Conservation (phyloP, 305 asterid species). For the Coffea humblotiana region DNA sequence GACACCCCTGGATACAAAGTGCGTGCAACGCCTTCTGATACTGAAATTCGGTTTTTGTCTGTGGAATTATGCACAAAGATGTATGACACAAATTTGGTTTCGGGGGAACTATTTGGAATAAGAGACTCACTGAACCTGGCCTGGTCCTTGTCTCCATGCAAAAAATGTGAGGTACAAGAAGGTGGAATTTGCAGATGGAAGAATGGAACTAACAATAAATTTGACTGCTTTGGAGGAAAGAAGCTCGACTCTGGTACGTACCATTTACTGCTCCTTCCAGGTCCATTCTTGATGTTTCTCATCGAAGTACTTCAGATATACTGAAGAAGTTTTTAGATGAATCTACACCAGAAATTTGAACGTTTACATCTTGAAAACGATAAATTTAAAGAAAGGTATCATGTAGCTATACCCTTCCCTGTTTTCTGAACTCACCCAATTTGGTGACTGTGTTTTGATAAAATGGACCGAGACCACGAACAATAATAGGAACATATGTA, state of each 20-base stretch:
- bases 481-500: too few relatives aligned
- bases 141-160: conserved; percentile 3
- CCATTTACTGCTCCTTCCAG: too few relatives aligned
- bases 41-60: background rate
- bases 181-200: conserved; percentile 13
- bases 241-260: background rate
- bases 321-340: too few relatives aligned
- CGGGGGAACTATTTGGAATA: background rate
- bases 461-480: too few relatives aligned
- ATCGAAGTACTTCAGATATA: too few relatives aligned
- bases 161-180: background rate
- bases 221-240: background rate
- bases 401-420: too few relatives aligned
- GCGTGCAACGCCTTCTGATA: background rate
- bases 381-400: too few relatives aligned
- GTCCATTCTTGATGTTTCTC: background rate
- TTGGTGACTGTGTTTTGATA: too few relatives aligned
- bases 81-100: background rate
- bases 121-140: background rate
- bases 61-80: background rate
- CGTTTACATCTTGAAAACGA: too few relatives aligned
- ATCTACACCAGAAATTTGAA: too few relatives aligned
- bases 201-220: background rate
- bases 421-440: too few relatives aligned
- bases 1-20: background rate